Base-by-base conservation (phyloP, 345 rosid genomes). In the Pistacia integerrima region DNA sequence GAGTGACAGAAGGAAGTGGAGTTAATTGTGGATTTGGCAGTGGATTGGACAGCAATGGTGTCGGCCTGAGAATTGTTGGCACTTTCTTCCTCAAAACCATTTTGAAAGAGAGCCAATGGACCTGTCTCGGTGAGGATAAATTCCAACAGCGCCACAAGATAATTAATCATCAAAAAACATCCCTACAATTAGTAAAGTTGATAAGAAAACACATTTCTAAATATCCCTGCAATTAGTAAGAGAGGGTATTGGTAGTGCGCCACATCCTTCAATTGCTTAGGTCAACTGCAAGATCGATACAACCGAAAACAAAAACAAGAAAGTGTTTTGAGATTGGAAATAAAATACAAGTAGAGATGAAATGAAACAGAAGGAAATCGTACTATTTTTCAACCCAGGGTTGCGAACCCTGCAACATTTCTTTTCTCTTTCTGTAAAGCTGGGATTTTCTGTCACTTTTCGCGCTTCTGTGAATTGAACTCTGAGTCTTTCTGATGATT, bases 341-440 rank as follows among this genome's bases (percentile, higher is more conserved):
- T 12, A 25, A 58, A 70, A 38, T 11, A 69, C 5, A 52, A 30
- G 67, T 3, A 28, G 14, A 57, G 52, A 30, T 4, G 8, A 58
- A 18, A 16, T 16, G 46, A 33, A 30, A 30, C 41, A 70, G 49
- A 25, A 54, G 41, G 36, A 36, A 17, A 58, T 68, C 33, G 44
- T 76, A 84, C 98, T 90, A 95, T 95, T 95, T 95, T 84, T 92
- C 99, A 48, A 93, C 97, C 99, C 99, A 93, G 70, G 90, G 98
- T 65, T 92, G 98, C 11, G 94, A 85, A 82, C 90, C 93, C 85
- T 87, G 94, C 84, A 90, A 41, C 73, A 90, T 63, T 74, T 67
- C 72, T 18, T 76, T 9, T 58, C 12, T 18, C 44, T 41, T 51
- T 13, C 61, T 36, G 51, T 30, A 30, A 60, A 44, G 28, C 60